Percentiles rank a stretch among this genome's conserved stretches.
Conservation (phyloP, 129 eudicot genomes). For the Pulicaria dysenterica region DNA sequence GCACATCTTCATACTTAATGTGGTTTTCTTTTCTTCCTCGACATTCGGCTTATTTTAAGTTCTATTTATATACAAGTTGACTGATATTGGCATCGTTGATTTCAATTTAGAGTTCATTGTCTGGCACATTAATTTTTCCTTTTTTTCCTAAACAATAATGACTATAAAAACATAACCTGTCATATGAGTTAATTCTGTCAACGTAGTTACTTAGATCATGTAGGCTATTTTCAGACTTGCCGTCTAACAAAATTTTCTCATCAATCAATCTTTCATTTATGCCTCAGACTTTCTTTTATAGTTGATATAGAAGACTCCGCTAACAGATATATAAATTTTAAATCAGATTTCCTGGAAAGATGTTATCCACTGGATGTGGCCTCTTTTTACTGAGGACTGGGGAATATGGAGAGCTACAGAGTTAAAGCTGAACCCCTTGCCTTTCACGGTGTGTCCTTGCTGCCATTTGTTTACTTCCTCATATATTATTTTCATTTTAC, state of each 20-base stretch:
- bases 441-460: conserved; percentile 66
- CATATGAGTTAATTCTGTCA: conserved; percentile 7
- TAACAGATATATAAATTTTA: conserved; percentile 13
- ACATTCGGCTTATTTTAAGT: no score
- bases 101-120: not conserved
- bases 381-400: conserved; percentile 91
- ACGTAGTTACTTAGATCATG: conserved; percentile 1
- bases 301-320: conserved; percentile 12
- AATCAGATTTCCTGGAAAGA: conserved; percentile 81
- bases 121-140: not conserved
- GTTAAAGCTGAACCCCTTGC: conserved; percentile 75
- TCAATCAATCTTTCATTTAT: conserved; percentile 13
- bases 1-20: conserved; percentile 10
- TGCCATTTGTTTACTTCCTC: conserved; percentile 15
- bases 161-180: not conserved
- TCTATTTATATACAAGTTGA: not conserved
- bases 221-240: conserved; percentile 3
- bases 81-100: not conserved
- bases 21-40: not conserved
- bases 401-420: conserved; percentile 83
- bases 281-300: conserved; percentile 13
- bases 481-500: not conserved
- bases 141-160: not conserved
- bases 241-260: not conserved
- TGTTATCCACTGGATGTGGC: conserved; percentile 98